Percentiles rank a stretch among this genome's conserved stretches.
Conservation (phyloP, 2,329 filamentous ascomycete genomes). For the Calonectria crousiana region DNA sequence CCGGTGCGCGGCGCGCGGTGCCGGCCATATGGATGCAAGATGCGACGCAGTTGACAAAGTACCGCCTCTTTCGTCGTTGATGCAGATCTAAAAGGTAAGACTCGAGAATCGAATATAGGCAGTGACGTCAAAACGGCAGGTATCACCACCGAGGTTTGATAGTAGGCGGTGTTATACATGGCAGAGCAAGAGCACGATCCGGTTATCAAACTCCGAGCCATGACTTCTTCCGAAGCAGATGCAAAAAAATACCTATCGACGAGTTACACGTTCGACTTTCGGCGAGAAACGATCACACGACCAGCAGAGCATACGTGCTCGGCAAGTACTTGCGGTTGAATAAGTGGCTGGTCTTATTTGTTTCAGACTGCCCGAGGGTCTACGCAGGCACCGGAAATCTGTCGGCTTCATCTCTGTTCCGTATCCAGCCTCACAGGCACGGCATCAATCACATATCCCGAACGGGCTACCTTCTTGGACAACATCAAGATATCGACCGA, state of each 20-base stretch:
- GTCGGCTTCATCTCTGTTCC: not conserved
- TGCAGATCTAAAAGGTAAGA: not conserved
- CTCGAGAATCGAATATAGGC: not conserved
- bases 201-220: not conserved
- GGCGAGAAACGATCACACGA: not conserved
- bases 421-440: not conserved
- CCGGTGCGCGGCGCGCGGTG: not conserved
- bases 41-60: not conserved
- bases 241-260: not conserved
- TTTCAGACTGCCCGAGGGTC: not conserved
- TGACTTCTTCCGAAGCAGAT: not conserved
- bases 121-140: not conserved
- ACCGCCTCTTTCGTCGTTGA: not conserved
- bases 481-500: not conserved
- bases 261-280: not conserved
- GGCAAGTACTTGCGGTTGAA: not conserved
- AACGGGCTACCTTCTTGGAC: not conserved
- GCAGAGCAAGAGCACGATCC: not conserved
- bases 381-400: not conserved
- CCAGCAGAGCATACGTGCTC: not conserved
- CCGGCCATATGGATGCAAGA: not conserved
- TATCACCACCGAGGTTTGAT: not conserved
- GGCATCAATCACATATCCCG: not conserved
- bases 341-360: not conserved
- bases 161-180: not conserved